These are phyloP conservation scores for Elsinoe ampelina DNA, from an alignment of 2,329 filamentous ascomycete species.

Conservation along the genomic window DNA sequence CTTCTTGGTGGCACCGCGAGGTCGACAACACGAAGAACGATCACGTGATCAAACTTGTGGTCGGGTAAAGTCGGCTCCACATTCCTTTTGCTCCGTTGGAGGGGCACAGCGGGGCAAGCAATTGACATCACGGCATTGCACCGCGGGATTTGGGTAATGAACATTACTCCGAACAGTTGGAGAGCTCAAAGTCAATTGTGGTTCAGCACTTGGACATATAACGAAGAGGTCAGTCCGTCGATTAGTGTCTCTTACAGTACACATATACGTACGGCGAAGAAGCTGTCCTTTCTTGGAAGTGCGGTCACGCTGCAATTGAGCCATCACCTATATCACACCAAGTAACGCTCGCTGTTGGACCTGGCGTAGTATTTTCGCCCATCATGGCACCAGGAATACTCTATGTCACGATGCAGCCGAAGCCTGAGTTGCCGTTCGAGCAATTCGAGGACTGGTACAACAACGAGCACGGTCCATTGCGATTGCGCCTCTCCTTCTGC, in stretches of 20 bases:
- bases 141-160: conserved; percentile 7
- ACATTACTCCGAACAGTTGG: conserved; percentile 7
- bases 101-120: conserved; percentile 4
- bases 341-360: neutral
- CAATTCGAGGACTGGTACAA: conserved; percentile 93
- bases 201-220: neutral
- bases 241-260: too few relatives aligned
- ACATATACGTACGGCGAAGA: too few relatives aligned
- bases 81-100: conserved; percentile 1
- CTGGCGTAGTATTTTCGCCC: neutral
- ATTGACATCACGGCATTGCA: conserved; percentile 8
- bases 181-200: neutral
- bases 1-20: too few relatives aligned
- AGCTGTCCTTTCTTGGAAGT: too few relatives aligned
- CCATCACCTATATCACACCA: neutral
- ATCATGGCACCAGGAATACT: conserved; percentile 51
- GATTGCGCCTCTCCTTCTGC: conserved; percentile 66
- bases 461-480: conserved; percentile 79
- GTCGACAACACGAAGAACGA: too few relatives aligned
- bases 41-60: neutral
- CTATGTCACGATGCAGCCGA: conserved; percentile 79
- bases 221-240: neutral
- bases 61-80: conserved; percentile 7
- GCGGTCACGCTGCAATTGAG: too few relatives aligned
- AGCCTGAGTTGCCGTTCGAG: conserved; percentile 51